Evolutionary conservation across 257 asterid genomes (phyloP).

Genomic region (Solanum pennellii): DNA sequence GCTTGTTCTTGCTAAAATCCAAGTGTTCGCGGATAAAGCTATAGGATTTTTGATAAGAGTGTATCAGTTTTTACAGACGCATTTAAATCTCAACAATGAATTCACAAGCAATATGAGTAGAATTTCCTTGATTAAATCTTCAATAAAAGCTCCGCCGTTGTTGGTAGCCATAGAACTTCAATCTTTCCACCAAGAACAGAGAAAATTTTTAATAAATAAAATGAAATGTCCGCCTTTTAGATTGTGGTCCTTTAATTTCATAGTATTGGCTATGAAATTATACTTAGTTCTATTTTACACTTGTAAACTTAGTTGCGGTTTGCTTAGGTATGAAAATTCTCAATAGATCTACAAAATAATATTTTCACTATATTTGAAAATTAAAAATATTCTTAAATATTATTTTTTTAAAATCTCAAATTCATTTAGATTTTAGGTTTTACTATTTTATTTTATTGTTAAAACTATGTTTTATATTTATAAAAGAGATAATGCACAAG

Average conservation of each 20-base stretch:
- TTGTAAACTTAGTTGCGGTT: background rate
- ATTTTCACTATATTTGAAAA: background rate
- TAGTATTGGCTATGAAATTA: background rate
- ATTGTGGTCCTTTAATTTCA: background rate
- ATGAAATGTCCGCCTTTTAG: background rate
- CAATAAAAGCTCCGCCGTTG: background rate
- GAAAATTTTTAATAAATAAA: no score
- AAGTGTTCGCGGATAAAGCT: background rate
- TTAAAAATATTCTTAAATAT: no score
- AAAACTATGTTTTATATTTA: background rate
- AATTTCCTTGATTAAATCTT: background rate
- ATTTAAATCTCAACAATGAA: background rate
- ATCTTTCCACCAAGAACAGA: background rate
- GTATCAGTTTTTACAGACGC: background rate
- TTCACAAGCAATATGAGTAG: background rate
- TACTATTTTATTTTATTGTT: background rate
- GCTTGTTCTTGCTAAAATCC: background rate
- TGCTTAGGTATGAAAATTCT: background rate
- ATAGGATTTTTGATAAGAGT: background rate
- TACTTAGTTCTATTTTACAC: no score
- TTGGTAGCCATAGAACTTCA: background rate
- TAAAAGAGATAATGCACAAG: no score
- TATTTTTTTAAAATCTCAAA: no score
- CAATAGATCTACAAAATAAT: background rate
- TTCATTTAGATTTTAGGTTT: no score